Evolutionary conservation across 73 alveolate genomes (phyloP), one percentile per base, ranked within the genome.

Genomic region (Symbiodinium pilosum): DNA sequence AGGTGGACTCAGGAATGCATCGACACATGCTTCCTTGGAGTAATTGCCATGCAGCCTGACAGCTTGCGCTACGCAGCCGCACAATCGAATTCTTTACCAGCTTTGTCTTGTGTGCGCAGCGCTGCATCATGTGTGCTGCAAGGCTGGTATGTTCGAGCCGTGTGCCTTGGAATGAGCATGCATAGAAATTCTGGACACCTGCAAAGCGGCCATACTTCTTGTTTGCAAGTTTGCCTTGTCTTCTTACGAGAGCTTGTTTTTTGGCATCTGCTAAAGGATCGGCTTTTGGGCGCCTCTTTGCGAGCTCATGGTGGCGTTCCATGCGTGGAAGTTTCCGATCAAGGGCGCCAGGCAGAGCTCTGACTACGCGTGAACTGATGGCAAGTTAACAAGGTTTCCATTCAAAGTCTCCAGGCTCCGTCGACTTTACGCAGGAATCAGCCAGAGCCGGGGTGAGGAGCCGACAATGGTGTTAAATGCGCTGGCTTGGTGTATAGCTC

Each of bases 391-490:
- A 56, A 24, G 32, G 28, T 56, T 56, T 56, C 28, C 32, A 30
- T 30, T 56, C 44, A 47, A 39, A 6, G 6, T 43, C 0, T 52
- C 71, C 73, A 89, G 95, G 95, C 73, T 89, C 7, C 95, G 95
- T 11, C 86, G 95, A 11, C 71, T 89, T 26, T 89, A 89, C 43
- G 95, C 95, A 4, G 95, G 95, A 14, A 89, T 89, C 75, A 59
- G 95, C 95, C 95, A 89, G 43, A 89, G 95, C 34, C 95, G 95
- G 24, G 95, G 95, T 26, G 95, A 89, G 86, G 95, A 1, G 30
- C 26, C 51, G 93, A n/a, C 39, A 7, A 11, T 30, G 73, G 26
- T 9, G 5, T 54, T 16, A 16, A 26, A 54, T 54, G 32, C 71
- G 18, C n/a, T 21, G 26, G 12, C 68, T 24, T 51, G 68, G 21